Conservation (phyloP, 805 yeast genomes). For the Sugiyamaella boreocaroliniensis region DNA sequence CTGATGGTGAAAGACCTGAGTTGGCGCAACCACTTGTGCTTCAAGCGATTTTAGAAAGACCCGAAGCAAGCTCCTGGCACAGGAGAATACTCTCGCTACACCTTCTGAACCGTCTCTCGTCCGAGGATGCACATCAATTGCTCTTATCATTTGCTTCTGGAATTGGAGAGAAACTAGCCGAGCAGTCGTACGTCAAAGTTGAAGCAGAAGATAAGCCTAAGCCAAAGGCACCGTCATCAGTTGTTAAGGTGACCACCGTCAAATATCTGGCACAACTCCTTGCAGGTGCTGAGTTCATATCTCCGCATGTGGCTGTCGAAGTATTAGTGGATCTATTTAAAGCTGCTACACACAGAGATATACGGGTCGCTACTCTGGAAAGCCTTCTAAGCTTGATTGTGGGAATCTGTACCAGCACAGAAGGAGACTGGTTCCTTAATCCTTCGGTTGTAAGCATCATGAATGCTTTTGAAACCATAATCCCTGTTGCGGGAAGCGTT, state of each 20-base stretch:
- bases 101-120: neutral
- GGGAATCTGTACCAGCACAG: neutral
- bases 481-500: neutral
- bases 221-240: neutral
- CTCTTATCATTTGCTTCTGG: neutral
- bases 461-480: neutral
- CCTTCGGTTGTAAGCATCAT: neutral
- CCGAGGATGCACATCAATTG: neutral
- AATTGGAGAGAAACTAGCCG: conserved; percentile 1
- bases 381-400: neutral
- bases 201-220: neutral
- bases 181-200: conserved; percentile 3
- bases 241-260: conserved; percentile 1
- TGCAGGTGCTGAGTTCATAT: neutral
- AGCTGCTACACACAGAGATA: conserved; percentile 1
- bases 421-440: neutral
- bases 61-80: conserved; percentile 3
- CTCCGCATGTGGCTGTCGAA: neutral
- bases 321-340: neutral
- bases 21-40: neutral
- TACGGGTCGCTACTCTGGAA: neutral
- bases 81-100: neutral
- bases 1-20: neutral
- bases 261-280: conserved; percentile 1
- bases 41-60: neutral